phyloP scores from a whole-genome alignment of 805 yeast species.

The Blastobotrys attinorum region DNA sequence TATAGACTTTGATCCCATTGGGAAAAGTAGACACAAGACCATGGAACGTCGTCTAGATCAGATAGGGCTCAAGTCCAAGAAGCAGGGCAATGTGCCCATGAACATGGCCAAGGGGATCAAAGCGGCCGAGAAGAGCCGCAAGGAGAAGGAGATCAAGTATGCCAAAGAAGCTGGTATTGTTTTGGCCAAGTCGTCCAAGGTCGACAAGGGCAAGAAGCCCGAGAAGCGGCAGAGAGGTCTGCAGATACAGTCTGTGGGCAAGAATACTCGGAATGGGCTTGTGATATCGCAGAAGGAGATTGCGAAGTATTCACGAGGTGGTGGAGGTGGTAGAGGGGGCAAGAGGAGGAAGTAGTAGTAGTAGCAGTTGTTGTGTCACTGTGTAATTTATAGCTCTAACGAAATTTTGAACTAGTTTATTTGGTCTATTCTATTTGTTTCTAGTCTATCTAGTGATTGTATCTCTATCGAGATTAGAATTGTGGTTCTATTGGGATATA shows the following conservation, averaged over 20 bases:
- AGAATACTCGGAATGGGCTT: conserved; percentile 70
- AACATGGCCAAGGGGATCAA: conserved; percentile 79
- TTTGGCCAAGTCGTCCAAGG: conserved; percentile 41
- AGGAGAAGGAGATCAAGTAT: conserved; percentile 53
- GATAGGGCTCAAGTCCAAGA: conserved; percentile 27
- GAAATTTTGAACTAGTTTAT: too few species aligned
- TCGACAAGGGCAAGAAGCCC: conserved; percentile 21
- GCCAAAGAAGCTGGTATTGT: conserved; percentile 89
- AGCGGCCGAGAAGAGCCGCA: conserved; percentile 41
- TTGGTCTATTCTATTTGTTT: too few species aligned
- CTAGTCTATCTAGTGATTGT: too few species aligned
- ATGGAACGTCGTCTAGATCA: conserved; percentile 30
- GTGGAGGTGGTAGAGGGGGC: neutral
- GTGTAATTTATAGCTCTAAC: too few species aligned
- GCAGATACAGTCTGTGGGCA: conserved; percentile 68
- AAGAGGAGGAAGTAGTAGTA: neutral
- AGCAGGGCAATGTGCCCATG: conserved; percentile 81
- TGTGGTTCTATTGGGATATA: too few species aligned
- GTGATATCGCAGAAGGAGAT: conserved; percentile 62
- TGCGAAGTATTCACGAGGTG: conserved; percentile 27
- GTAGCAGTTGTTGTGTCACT: too few species aligned
- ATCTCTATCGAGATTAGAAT: too few species aligned
- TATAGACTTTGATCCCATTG: conserved; percentile 30
- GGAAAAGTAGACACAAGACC: conserved; percentile 31
- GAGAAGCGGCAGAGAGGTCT: conserved; percentile 67